Percentiles rank a stretch among this genome's conserved stretches.
These are phyloP conservation scores for Kodamaea sp. DNA, from an alignment of 1,139 yeast genomes.

Conservation along the genomic window DNA sequence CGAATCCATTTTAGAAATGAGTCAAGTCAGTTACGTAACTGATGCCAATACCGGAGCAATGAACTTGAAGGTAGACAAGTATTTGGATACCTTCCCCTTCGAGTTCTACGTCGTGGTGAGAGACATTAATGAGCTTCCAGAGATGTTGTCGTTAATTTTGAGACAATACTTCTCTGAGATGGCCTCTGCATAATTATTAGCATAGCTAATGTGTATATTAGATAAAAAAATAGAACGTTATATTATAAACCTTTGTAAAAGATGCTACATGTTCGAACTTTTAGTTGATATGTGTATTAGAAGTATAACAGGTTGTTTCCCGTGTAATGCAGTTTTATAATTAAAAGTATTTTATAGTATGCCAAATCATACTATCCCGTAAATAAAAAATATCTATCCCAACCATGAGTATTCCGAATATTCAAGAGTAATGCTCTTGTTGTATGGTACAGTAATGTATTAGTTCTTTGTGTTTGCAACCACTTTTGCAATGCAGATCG, in stretches of 20 bases:
- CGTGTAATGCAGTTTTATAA: too few relatives aligned
- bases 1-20: constrained; percentile 92
- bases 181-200: constrained; percentile 24
- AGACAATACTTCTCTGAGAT: constrained; percentile 87
- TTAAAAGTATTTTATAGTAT: too few relatives aligned
- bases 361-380: too few relatives aligned
- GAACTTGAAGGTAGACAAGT: constrained; percentile 76
- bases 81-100: constrained; percentile 93
- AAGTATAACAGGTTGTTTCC: too few relatives aligned
- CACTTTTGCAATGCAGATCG: constrained; percentile 52
- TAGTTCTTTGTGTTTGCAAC: constrained; percentile 19
- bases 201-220: constrained; percentile 1
- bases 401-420: too few relatives aligned
- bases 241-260: background rate
- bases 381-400: too few relatives aligned
- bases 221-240: background rate
- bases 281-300: too few relatives aligned
- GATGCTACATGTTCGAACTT: too few relatives aligned
- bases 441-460: background rate
- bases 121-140: constrained; percentile 86
- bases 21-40: constrained; percentile 75
- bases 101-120: constrained; percentile 94
- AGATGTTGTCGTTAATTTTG: constrained; percentile 82
- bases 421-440: background rate
- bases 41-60: constrained; percentile 70